Evolutionary conservation across 2,329 filamentous ascomycete genomes (phyloP).

Genomic region (Orbilia ellipsospora): DNA sequence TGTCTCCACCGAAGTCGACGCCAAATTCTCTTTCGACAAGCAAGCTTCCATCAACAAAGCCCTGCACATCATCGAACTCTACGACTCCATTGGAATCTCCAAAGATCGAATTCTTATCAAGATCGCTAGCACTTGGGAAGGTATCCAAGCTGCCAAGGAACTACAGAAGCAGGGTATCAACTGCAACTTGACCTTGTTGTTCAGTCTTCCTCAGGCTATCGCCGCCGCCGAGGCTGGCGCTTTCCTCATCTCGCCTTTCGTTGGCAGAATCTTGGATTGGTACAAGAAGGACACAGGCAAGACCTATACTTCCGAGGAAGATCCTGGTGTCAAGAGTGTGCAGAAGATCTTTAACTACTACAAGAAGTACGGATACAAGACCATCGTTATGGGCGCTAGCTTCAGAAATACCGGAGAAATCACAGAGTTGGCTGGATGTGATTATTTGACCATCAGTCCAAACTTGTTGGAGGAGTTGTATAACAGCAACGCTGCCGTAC

Average conservation of each 20-base stretch:
- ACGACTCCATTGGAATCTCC: conserved; percentile 88
- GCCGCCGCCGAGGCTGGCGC: conserved; percentile 93
- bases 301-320: conserved; percentile 87
- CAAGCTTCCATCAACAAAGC: conserved; percentile 94
- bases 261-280: conserved; percentile 99
- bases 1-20: conserved; percentile 98
- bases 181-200: conserved; percentile 99
- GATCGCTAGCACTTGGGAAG: conserved; percentile 99
- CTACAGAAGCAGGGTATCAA: conserved; percentile 97
- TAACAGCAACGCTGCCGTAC: conserved; percentile 82
- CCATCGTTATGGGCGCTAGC: conserved; percentile 99
- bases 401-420: conserved; percentile 98
- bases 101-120: conserved; percentile 98
- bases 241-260: conserved; percentile 99
- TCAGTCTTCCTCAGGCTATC: conserved; percentile 93
- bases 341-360: conserved; percentile 99
- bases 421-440: conserved; percentile 96
- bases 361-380: conserved; percentile 99
- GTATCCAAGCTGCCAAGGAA: conserved; percentile 97
- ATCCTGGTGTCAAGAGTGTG: conserved; percentile 96
- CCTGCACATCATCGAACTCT: conserved; percentile 97
- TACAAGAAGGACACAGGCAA: conserved; percentile 97
- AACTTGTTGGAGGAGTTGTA: conserved; percentile 92
- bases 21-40: conserved; percentile 93
- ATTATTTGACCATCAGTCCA: conserved; percentile 99